phyloP scores from a whole-genome alignment of 1,139 yeast species.

The Lodderomyces metapsilosis region DNA sequence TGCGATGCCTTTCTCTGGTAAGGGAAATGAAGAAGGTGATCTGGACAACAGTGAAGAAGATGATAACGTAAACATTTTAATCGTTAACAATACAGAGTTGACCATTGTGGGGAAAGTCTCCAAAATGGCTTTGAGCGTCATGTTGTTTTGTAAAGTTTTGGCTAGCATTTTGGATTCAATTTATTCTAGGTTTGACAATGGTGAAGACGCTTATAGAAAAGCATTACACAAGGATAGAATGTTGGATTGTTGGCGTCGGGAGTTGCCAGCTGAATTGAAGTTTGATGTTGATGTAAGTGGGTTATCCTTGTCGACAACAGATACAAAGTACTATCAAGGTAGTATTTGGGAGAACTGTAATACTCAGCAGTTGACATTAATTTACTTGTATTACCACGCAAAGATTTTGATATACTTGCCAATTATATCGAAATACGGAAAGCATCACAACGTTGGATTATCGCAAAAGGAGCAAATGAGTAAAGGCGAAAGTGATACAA shows the following conservation, averaged over 20 bases:
- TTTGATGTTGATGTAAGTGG: constrained; percentile 74
- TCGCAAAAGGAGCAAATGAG: constrained; percentile 38
- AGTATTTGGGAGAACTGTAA: constrained; percentile 28
- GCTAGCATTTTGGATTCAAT: constrained; percentile 70
- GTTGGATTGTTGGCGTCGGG: constrained; percentile 77
- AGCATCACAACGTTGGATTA: constrained; percentile 46
- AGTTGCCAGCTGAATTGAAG: constrained; percentile 58
- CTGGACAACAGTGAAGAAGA: constrained; percentile 46
- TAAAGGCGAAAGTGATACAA: constrained; percentile 26
- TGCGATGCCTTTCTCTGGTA: constrained; percentile 73
- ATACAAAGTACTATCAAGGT: constrained; percentile 20
- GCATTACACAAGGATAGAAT: constrained; percentile 62
- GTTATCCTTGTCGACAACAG: constrained; percentile 39
- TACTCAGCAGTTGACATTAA: constrained; percentile 57
- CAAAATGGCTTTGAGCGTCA: constrained; percentile 58
- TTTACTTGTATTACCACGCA: constrained; percentile 75
- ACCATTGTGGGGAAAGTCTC: constrained; percentile 70
- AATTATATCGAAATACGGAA: constrained; percentile 51
- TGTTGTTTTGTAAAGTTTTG: constrained; percentile 70
- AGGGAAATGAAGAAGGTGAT: constrained; percentile 36
- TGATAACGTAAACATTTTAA: constrained; percentile 52
- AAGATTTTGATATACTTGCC: constrained; percentile 80
- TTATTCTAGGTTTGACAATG: constrained; percentile 48
- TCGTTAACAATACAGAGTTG: constrained; percentile 56
- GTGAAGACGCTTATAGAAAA: constrained; percentile 32